These are phyloP conservation scores for Lentinula aciculospora DNA, from an alignment of 768 basidiomycete genomes.

Conservation along the genomic window DNA sequence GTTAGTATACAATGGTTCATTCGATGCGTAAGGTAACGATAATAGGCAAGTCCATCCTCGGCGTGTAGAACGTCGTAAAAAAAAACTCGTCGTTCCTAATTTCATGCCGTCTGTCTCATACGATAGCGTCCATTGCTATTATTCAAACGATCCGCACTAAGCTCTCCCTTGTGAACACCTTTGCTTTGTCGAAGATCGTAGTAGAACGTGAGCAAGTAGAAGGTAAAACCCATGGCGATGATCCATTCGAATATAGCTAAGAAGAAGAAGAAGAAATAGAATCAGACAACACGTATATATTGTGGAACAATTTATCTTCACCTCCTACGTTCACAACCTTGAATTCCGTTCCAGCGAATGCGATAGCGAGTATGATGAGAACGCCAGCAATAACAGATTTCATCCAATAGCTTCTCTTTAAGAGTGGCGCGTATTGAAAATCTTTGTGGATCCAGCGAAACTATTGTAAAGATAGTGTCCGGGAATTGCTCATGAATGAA, in stretches of 20 bases:
- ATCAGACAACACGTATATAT: not conserved
- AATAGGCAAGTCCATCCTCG: too few species aligned
- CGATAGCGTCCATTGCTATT: constrained; percentile 6
- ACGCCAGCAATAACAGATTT: constrained; percentile 57
- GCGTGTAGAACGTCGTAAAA: too few species aligned
- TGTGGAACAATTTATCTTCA: constrained; percentile 13
- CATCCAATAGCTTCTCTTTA: constrained; percentile 50
- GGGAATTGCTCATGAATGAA: not conserved
- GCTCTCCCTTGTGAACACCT: constrained; percentile 43
- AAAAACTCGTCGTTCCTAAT: too few species aligned
- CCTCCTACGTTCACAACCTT: constrained; percentile 43
- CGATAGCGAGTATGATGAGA: constrained; percentile 58
- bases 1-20: too few species aligned
- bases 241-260: constrained; percentile 70
- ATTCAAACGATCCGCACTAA: constrained; percentile 20
- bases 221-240: constrained; percentile 66
- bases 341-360: constrained; percentile 52
- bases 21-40: too few species aligned
- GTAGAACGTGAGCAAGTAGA: constrained; percentile 68
- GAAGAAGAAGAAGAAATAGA: not conserved
- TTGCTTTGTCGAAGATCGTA: constrained; percentile 65
- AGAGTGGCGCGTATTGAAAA: constrained; percentile 34
- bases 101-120: not conserved
- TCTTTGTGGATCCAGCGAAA: constrained; percentile 63
- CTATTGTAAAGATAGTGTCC: too few species aligned